Evolutionary conservation across 1,284 basidiomycete genomes (phyloP).

Genomic region (Inonotus hispidus): DNA sequence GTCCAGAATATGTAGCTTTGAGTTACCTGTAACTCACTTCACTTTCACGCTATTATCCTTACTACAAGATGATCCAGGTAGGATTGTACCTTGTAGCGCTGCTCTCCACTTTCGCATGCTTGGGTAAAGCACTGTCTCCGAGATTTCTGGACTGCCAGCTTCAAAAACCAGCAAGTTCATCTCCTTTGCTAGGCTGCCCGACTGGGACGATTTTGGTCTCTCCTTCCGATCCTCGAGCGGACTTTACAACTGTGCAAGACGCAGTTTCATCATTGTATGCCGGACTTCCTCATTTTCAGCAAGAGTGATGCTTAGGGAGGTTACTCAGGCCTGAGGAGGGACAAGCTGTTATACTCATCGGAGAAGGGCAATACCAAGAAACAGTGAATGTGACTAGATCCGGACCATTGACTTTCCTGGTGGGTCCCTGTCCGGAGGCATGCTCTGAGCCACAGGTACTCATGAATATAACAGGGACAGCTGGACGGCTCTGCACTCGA

Average conservation of each 20-base stretch:
- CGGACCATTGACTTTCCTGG: slow-evolving; percentile 52
- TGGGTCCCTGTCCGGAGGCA: slow-evolving; percentile 21
- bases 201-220: slow-evolving; percentile 55
- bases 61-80: neutral
- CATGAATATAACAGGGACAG: slow-evolving; percentile 40
- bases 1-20: too few species aligned
- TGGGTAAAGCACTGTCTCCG: slow-evolving; percentile 37
- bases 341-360: slow-evolving; percentile 48
- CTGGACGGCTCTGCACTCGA: slow-evolving; percentile 34
- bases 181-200: slow-evolving; percentile 49
- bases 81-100: neutral
- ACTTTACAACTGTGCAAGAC: slow-evolving; percentile 45
- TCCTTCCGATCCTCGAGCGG: slow-evolving; percentile 36
- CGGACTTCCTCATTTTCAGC: neutral
- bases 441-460: neutral
- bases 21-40: too few species aligned
- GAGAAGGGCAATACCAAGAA: slow-evolving; percentile 57
- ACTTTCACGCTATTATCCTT: neutral
- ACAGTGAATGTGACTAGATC: slow-evolving; percentile 50
- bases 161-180: slow-evolving; percentile 35
- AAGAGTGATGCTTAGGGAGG: neutral
- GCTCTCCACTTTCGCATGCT: neutral
- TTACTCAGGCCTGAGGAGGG: slow-evolving; percentile 28
- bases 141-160: slow-evolving; percentile 44
- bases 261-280: slow-evolving; percentile 50